Evolutionary conservation across 257 asterid species (phyloP), one percentile per base, ranked within the genome.

Genomic region (Lycium ferocissimum): DNA sequence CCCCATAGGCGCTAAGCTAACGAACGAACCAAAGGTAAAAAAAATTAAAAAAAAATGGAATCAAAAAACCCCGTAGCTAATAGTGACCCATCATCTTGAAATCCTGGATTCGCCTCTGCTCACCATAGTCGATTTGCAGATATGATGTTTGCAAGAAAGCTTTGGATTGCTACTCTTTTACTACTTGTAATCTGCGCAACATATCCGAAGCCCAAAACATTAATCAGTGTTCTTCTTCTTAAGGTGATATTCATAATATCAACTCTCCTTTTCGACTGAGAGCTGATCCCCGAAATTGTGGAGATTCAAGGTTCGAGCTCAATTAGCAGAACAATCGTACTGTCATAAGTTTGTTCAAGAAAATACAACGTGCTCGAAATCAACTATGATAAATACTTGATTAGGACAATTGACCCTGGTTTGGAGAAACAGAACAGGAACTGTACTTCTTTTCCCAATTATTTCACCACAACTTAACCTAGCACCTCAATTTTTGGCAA

Each of bases 261-360:
- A 87, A 86, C 83, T 71, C 45, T 71, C 92, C 92, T n/a, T 90
- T 87, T 69, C 84, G 86, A 35, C 57, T 83, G 66, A 86, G 53
- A 82, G 7, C 49, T 47, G 88, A 86, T 51, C 85, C 85, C 2
- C 3, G 58, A 10, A 37, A 62, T 14, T 76, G 82, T 13, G 82
- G 86, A 35, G 49, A 83, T 80, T 59, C 79, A 15, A 70, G 7
- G 18, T 89, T 62, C 6, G 86, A 89, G 84, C 84, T 89, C 20
- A 84, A 59, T 6, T 91, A 92, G 13, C 81, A 59, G 78, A 83
- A 86, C 86, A 87, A 87, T 54, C 85, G 49, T 9, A 65, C 90
- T 47, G 13, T 81, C 17, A 13, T 89, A 0, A 56, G 13, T 43
- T 71, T 90, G 8, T 45, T 83, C 89, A n/a, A 63, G 67, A 2